Evolutionary conservation across 805 yeast species (phyloP).

Genomic region (Spathaspora girioi): DNA sequence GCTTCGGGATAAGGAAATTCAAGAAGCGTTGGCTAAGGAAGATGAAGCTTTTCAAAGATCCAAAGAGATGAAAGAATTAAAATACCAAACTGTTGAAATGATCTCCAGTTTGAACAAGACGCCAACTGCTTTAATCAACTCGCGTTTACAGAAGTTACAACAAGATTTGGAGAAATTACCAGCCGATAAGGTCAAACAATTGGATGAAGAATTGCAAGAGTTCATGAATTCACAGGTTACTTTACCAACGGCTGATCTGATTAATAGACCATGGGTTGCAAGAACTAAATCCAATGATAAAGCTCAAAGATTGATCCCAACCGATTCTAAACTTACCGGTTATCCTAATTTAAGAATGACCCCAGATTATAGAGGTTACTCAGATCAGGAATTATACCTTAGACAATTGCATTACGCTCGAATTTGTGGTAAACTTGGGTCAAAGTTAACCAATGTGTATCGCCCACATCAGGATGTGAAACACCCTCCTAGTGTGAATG

Average conservation of each 20-base stretch:
- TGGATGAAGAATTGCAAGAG: conserved; percentile 39
- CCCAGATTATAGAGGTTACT: conserved; percentile 59
- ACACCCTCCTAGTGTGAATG: conserved; percentile 53
- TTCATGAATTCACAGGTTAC: conserved; percentile 31
- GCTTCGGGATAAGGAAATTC: conserved; percentile 37
- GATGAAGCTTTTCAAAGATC: conserved; percentile 36
- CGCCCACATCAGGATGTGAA: conserved; percentile 63
- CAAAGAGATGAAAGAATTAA: conserved; percentile 31
- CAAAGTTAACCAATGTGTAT: conserved; percentile 60
- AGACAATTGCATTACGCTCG: conserved; percentile 66
- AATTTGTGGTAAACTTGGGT: conserved; percentile 58
- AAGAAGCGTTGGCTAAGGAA: conserved; percentile 41
- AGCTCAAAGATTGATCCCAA: not conserved
- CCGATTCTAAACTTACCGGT: conserved; percentile 10
- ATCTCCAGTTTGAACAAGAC: conserved; percentile 32
- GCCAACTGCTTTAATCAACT: conserved; percentile 27
- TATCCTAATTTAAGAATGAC: conserved; percentile 68
- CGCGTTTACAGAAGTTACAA: conserved; percentile 28
- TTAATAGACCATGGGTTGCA: conserved; percentile 33
- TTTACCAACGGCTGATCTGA: conserved; percentile 26
- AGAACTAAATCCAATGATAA: conserved; percentile 1
- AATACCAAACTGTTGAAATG: conserved; percentile 19
- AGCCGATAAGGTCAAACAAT: conserved; percentile 31
- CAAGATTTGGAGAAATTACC: conserved; percentile 25
- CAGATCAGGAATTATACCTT: conserved; percentile 71